phyloP scores from a whole-genome alignment of 2,329 filamentous ascomycete species.

The Orbilia blumenaviensis region DNA sequence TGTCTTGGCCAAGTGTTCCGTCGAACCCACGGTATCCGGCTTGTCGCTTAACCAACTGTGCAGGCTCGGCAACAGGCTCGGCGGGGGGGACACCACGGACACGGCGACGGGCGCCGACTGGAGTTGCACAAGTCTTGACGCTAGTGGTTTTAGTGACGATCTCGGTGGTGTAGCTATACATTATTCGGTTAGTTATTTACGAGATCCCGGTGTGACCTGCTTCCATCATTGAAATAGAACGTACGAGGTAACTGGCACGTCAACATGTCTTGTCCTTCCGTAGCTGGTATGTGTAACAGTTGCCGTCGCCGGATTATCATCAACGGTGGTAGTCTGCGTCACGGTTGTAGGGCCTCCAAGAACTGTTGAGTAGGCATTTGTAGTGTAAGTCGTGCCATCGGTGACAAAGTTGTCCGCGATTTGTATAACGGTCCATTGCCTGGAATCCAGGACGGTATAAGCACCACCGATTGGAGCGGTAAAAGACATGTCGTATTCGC shows the following conservation, averaged over 20 bases:
- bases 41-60: constrained; percentile 16
- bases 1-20: constrained; percentile 6
- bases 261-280: constrained; percentile 28
- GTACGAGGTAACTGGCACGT: constrained; percentile 36
- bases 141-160: constrained; percentile 24
- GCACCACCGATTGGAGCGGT: background rate
- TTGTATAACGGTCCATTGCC: background rate
- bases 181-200: background rate
- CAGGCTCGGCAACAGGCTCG: background rate
- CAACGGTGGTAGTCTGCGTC: constrained; percentile 8
- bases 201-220: background rate
- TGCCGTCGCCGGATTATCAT: background rate
- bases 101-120: background rate
- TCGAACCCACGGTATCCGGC: constrained; percentile 30
- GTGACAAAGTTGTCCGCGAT: background rate
- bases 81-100: background rate
- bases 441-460: background rate
- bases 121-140: constrained; percentile 5
- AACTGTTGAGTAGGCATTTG: background rate
- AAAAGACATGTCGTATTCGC: background rate
- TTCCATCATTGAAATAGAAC: background rate
- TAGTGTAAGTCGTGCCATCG: constrained; percentile 12
- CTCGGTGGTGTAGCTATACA: constrained; percentile 8
- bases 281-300: constrained; percentile 25
- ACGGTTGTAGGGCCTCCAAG: background rate